phyloP scores from a whole-genome alignment of 108 stramenopile genomes.

The Nitzschia sp. region DNA sequence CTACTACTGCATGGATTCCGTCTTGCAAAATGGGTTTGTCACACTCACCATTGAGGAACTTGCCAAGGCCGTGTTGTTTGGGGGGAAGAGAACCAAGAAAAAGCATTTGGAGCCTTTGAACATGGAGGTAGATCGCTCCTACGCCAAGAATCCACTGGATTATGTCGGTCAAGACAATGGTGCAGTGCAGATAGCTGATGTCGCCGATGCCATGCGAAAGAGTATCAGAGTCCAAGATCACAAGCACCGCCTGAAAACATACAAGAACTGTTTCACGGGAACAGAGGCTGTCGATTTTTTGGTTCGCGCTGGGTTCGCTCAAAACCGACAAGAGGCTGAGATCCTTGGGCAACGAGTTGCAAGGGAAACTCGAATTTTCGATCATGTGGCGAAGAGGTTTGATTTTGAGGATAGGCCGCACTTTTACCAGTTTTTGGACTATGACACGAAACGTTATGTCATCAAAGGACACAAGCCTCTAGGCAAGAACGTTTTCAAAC shows the following conservation, averaged over 20 bases:
- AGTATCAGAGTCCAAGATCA: slow-evolving; percentile 28
- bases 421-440: slow-evolving; percentile 56
- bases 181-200: slow-evolving; percentile 16
- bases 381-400: slow-evolving; percentile 38
- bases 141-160: slow-evolving; percentile 20
- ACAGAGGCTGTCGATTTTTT: slow-evolving; percentile 58
- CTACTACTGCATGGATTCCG: slow-evolving; percentile 46
- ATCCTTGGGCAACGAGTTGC: slow-evolving; percentile 54
- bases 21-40: slow-evolving; percentile 36
- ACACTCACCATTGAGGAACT: slow-evolving; percentile 49
- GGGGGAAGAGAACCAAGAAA: slow-evolving; percentile 19
- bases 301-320: slow-evolving; percentile 47
- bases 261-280: slow-evolving; percentile 52
- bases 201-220: slow-evolving; percentile 34
- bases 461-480: slow-evolving; percentile 23
- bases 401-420: slow-evolving; percentile 54
- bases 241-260: slow-evolving; percentile 35
- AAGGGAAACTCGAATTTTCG: slow-evolving; percentile 45
- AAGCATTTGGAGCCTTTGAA: slow-evolving; percentile 27
- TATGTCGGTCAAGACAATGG: slow-evolving; percentile 13
- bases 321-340: slow-evolving; percentile 55
- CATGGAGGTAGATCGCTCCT: slow-evolving; percentile 21
- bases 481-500: slow-evolving; percentile 19
- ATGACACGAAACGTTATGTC: slow-evolving; percentile 24
- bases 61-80: slow-evolving; percentile 27